Base-by-base conservation (phyloP, 2,329 filamentous ascomycete species). In the Pseudocercospora crystallina region DNA sequence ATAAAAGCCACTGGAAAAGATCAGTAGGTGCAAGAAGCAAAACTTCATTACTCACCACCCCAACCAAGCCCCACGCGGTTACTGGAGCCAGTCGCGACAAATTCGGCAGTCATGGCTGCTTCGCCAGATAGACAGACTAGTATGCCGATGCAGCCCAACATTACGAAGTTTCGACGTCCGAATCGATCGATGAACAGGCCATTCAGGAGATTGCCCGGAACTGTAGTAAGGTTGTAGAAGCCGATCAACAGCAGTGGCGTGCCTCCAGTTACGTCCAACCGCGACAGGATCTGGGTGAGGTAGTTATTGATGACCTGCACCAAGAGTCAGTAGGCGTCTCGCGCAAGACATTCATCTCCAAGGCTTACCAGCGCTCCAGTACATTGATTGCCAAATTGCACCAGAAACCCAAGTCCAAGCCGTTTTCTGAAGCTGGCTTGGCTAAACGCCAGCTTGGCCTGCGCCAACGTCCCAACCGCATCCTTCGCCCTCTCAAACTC, bases 171-270 rank as follows among this genome's bases (percentile, higher is more conserved):
- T 15, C 49, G 38, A 10, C 49, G 38, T 5, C 49, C 49, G 17
- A 47, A 43, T 12, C 43, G 49, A 34, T 52, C 44, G 34, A 47
- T 37, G 32, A 52, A 47, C 20, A 52, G 43, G 3, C 49, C 44
- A 17, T 26, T 26, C 3, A 26, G 20, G 7, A 26, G 20, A 26
- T 26, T 26, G 20, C 20, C 20, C 20, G 20, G 20, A 7, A 26
- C 20, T 26, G 44, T 47, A 35, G 38, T 33, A 5, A 47, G 32
- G 37, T 47, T 47, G n/a, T 35, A 49, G 17, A 42, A 20, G 7
- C 38, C 47, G 12, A 42, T 43, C 13, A 49, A 9, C 8, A 49
- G 33, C 14, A 49, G 38, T 2, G 47, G 47, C 38, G 39, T 49
- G 39, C 39, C 38, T 8, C 47, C 47, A 26, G 32, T 49, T 4